These are phyloP conservation scores for Ustilago esculenta DNA, from an alignment of 1,284 basidiomycete species.

Conservation along the genomic window DNA sequence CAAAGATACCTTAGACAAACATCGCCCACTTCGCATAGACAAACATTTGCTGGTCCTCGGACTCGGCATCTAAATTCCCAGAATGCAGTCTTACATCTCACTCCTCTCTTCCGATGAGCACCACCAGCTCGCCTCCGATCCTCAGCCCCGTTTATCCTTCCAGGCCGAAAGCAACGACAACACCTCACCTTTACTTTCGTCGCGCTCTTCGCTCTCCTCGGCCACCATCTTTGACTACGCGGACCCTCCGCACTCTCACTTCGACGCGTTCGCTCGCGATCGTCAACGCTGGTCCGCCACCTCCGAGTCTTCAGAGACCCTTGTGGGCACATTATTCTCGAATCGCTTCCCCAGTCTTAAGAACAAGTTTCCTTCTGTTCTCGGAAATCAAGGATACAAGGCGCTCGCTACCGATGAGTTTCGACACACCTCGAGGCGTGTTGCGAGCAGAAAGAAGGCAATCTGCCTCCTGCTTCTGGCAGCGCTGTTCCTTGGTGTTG, in stretches of 20 bases:
- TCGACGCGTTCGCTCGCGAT: background rate
- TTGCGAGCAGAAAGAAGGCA: conserved; percentile 7
- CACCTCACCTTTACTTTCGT: conserved; percentile 6
- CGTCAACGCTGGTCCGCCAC: conserved; percentile 1
- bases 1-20: no score
- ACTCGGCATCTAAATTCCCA: background rate
- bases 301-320: conserved; percentile 18
- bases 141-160: background rate
- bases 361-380: conserved; percentile 6
- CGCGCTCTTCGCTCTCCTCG: conserved; percentile 22
- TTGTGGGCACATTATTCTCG: conserved; percentile 10
- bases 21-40: no score
- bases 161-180: background rate
- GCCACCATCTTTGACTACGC: conserved; percentile 9
- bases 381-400: conserved; percentile 8
- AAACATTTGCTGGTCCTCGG: no score
- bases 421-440: background rate
- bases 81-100: conserved; percentile 19
- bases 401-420: conserved; percentile 6
- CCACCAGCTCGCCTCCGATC: background rate
- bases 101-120: conserved; percentile 9
- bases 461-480: conserved; percentile 20
- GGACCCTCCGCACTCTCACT: background rate
- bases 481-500: conserved; percentile 22
- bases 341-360: conserved; percentile 18